Conservation (phyloP, 2,329 filamentous ascomycete species). For the Ophiosphaerella narmari region DNA sequence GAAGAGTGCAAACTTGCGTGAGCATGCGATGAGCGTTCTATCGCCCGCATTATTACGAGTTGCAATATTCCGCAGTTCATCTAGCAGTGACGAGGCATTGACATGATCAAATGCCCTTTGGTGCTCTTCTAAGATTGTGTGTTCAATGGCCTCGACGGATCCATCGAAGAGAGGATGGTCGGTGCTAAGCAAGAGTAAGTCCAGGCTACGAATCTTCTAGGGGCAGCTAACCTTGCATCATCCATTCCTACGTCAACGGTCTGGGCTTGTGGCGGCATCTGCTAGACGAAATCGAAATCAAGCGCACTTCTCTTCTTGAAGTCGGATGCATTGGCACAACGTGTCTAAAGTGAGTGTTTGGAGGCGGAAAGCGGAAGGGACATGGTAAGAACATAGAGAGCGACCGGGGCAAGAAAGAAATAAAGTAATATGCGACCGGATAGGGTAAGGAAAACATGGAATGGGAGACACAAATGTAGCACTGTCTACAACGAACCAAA, state of each 20-base stretch:
- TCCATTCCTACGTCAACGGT: slow-evolving; percentile 29
- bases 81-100: slow-evolving; percentile 19
- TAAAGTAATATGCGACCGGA: slow-evolving; percentile 11
- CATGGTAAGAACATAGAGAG: slow-evolving; percentile 19
- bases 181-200: slow-evolving; percentile 21
- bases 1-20: slow-evolving; percentile 27
- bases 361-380: slow-evolving; percentile 8
- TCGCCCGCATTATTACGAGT: slow-evolving; percentile 10
- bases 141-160: slow-evolving; percentile 22
- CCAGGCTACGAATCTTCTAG: background rate
- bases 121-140: slow-evolving; percentile 23
- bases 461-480: slow-evolving; percentile 14
- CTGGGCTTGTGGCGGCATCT: slow-evolving; percentile 25
- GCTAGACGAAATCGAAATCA: slow-evolving; percentile 12
- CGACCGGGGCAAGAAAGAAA: slow-evolving; percentile 13
- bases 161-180: slow-evolving; percentile 24
- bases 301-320: slow-evolving; percentile 15
- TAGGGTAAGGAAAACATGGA: background rate
- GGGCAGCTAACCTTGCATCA: slow-evolving; percentile 25
- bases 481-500: slow-evolving; percentile 18
- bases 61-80: slow-evolving; percentile 20
- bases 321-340: slow-evolving; percentile 33
- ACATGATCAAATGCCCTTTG: slow-evolving; percentile 16
- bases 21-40: slow-evolving; percentile 16
- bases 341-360: slow-evolving; percentile 6